These are phyloP conservation scores for Xerocomus potaroensis DNA, from an alignment of 768 basidiomycete genomes.

Conservation along the genomic window DNA sequence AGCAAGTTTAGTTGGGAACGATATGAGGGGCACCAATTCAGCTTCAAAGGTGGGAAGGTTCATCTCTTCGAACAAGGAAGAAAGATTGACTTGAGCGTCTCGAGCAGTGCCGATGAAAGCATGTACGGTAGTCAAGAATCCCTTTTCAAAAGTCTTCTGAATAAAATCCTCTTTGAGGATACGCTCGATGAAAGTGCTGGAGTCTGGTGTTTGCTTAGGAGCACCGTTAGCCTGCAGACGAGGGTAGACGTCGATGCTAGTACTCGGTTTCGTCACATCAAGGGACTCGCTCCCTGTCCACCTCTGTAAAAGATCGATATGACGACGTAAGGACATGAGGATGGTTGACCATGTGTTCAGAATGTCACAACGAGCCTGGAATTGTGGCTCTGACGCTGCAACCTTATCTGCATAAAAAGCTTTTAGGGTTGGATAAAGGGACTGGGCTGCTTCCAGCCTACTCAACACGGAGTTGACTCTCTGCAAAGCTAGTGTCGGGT, in stretches of 20 bases:
- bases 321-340: slow-evolving; percentile 75
- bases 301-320: slow-evolving; percentile 73
- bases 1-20: slow-evolving; percentile 94
- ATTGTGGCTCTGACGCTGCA: slow-evolving; percentile 55
- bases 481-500: slow-evolving; percentile 45
- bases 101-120: slow-evolving; percentile 82
- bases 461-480: slow-evolving; percentile 64
- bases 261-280: slow-evolving; percentile 79
- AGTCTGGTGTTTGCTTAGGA: slow-evolving; percentile 50
- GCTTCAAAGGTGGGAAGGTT: slow-evolving; percentile 88
- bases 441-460: slow-evolving; percentile 77
- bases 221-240: slow-evolving; percentile 30
- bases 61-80: slow-evolving; percentile 75
- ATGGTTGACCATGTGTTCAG: slow-evolving; percentile 92
- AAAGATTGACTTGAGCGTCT: slow-evolving; percentile 78
- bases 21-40: slow-evolving; percentile 85
- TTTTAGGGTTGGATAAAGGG: slow-evolving; percentile 81
- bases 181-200: slow-evolving; percentile 88
- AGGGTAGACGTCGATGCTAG: slow-evolving; percentile 49
- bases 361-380: slow-evolving; percentile 83
- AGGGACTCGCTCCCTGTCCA: slow-evolving; percentile 95
- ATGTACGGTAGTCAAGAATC: slow-evolving; percentile 83
- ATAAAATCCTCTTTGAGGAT: slow-evolving; percentile 96
- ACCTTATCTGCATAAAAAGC: slow-evolving; percentile 79
- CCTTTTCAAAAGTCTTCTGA: slow-evolving; percentile 89